Conservation (phyloP, 306 rosid species). For the Sicyos edulis region DNA sequence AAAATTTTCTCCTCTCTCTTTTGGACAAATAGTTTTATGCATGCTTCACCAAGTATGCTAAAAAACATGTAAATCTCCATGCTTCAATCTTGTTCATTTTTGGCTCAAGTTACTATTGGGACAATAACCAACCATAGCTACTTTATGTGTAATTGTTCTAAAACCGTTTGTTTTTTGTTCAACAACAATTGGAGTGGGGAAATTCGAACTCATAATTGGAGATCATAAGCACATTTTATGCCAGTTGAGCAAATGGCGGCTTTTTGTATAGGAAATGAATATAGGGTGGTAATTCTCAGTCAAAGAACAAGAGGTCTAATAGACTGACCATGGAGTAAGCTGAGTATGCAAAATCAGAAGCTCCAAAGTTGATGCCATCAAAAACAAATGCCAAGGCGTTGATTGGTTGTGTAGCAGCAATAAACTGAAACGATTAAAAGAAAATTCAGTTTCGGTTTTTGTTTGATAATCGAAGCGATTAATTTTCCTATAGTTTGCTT, state of each 20-base stretch:
- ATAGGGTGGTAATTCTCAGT: not conserved
- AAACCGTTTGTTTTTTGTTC: not conserved
- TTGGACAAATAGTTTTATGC: not conserved
- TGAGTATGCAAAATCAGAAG: constrained; percentile 94
- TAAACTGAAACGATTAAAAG: constrained; percentile 49
- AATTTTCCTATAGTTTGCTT: constrained; percentile 4
- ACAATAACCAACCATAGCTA: not conserved
- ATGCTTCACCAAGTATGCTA: not conserved
- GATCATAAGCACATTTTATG: no score
- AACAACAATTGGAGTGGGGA: no score
- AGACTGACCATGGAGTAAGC: constrained; percentile 83
- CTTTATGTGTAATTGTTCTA: not conserved
- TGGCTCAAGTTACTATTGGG: not conserved
- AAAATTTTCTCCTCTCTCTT: not conserved
- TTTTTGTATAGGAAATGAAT: no score
- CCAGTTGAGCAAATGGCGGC: no score
- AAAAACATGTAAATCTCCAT: not conserved
- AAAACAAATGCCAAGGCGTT: constrained; percentile 88
- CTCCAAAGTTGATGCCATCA: constrained; percentile 96
- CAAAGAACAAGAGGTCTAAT: constrained; percentile 16
- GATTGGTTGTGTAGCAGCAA: constrained; percentile 86
- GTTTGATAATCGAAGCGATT: not conserved
- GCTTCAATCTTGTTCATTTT: not conserved
- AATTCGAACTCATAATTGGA: no score
- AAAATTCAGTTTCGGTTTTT: constrained; percentile 15